Evolutionary conservation across 495 filamentous ascomycete genomes (phyloP).

Genomic region (Talaromyces stipitatus): DNA sequence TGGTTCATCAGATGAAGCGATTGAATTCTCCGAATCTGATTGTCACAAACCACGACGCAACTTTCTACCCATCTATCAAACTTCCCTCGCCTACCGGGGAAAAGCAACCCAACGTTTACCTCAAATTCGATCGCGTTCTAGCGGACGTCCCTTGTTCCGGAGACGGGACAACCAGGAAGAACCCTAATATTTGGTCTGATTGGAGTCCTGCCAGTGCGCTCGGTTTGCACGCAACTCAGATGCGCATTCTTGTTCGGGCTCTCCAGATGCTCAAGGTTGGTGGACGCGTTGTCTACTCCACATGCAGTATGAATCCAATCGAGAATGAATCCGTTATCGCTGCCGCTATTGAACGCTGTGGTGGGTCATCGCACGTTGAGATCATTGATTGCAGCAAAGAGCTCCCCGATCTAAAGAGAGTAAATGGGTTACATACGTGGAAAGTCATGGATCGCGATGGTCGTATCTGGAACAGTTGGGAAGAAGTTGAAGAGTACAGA

Average conservation of each 20-base stretch:
- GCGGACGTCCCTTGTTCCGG: slow-evolving; percentile 97
- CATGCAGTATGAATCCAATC: slow-evolving; percentile 94
- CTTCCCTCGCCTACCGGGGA: slow-evolving; percentile 48
- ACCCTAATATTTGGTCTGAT: slow-evolving; percentile 85
- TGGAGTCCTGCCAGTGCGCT: slow-evolving; percentile 80
- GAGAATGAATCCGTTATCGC: slow-evolving; percentile 95
- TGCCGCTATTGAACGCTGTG: slow-evolving; percentile 80
- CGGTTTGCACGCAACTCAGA: slow-evolving; percentile 76
- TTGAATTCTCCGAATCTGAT: slow-evolving; percentile 94
- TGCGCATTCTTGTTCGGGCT: slow-evolving; percentile 83
- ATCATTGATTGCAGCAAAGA: slow-evolving; percentile 74
- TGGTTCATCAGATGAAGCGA: slow-evolving; percentile 95
- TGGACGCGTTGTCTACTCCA: slow-evolving; percentile 91
- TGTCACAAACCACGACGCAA: slow-evolving; percentile 96
- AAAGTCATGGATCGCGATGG: slow-evolving; percentile 80
- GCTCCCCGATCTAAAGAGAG: slow-evolving; percentile 68
- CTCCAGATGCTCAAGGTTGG: slow-evolving; percentile 96
- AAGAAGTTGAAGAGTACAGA: slow-evolving; percentile 62
- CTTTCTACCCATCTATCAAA: slow-evolving; percentile 85
- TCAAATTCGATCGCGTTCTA: slow-evolving; percentile 94
- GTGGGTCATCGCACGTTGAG: slow-evolving; percentile 70
- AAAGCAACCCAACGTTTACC: slow-evolving; percentile 54
- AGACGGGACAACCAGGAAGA: slow-evolving; percentile 89
- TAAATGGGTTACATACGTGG: slow-evolving; percentile 67
- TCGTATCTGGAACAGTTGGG: slow-evolving; percentile 66